phyloP scores from a whole-genome alignment of 176 grass and related monocot species.

The Phoenix dactylifera region DNA sequence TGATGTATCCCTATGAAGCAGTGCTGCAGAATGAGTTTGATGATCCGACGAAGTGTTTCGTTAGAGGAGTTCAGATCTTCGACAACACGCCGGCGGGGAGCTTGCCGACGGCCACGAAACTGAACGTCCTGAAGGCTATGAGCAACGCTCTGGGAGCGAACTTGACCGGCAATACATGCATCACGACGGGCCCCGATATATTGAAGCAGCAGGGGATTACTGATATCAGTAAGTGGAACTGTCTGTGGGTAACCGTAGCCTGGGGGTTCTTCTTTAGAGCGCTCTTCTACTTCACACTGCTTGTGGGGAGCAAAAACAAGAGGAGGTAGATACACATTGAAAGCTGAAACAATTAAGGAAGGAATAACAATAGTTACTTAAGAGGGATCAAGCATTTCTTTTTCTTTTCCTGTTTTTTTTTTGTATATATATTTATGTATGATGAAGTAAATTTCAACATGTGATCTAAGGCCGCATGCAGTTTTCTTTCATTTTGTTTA shows the following conservation, averaged over 20 bases:
- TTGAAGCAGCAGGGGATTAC: constrained; percentile 45
- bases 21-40: constrained; percentile 95
- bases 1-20: constrained; percentile 50
- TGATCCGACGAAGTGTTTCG: constrained; percentile 51
- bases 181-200: constrained; percentile 48
- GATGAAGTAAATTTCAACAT: too few species aligned
- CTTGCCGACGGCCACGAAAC: constrained; percentile 45
- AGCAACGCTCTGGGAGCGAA: constrained; percentile 37
- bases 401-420: too few species aligned
- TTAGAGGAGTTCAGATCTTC: constrained; percentile 68
- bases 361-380: too few species aligned
- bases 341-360: too few species aligned
- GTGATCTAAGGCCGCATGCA: too few species aligned
- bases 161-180: constrained; percentile 40
- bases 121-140: constrained; percentile 45
- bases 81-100: constrained; percentile 59
- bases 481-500: too few species aligned
- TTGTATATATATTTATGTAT: too few species aligned
- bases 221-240: constrained; percentile 88
- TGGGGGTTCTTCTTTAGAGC: constrained; percentile 79
- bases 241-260: constrained; percentile 54
- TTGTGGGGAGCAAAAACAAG: constrained; percentile 85
- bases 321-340: constrained; percentile 28
- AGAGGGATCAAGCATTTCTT: too few species aligned
- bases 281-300: constrained; percentile 81